Evolutionary conservation across 179 eudicot species (phyloP).

Genomic region (Carnegiea gigantea): DNA sequence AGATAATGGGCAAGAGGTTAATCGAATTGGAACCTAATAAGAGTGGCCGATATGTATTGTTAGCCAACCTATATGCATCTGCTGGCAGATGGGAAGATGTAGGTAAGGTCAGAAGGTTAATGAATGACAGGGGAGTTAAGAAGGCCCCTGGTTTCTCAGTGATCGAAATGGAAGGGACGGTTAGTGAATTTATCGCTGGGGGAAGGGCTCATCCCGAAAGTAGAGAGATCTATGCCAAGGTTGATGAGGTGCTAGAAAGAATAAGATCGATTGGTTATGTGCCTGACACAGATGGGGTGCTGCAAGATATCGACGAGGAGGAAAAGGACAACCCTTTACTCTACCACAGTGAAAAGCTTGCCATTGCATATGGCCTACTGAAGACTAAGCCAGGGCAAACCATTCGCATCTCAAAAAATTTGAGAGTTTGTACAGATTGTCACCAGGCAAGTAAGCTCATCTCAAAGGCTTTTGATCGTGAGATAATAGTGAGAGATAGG

Average conservation of each 20-base stretch:
- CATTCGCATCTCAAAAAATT: conserved; percentile 31
- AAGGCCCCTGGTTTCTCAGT: conserved; percentile 33
- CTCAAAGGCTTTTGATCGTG: conserved; percentile 36
- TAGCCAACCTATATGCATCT: conserved; percentile 39
- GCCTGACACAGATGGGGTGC: conserved; percentile 23
- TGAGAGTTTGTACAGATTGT: conserved; percentile 44
- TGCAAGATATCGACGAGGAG: conserved; percentile 30
- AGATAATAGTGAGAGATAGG: conserved; percentile 36
- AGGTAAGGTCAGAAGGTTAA: conserved; percentile 29
- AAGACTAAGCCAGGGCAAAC: conserved; percentile 36
- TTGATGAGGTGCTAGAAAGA: conserved; percentile 24
- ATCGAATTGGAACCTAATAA: conserved; percentile 35
- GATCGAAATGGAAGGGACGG: conserved; percentile 33
- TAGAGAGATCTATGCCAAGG: conserved; percentile 25
- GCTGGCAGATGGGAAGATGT: conserved; percentile 38
- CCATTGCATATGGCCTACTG: conserved; percentile 37
- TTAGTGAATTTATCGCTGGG: conserved; percentile 35
- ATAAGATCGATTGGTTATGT: conserved; percentile 30
- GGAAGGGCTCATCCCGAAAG: conserved; percentile 31
- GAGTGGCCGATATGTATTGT: conserved; percentile 35
- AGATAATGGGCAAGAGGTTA: conserved; percentile 27
- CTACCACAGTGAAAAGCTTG: conserved; percentile 41
- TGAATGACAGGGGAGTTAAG: conserved; percentile 36
- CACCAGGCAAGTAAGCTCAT: conserved; percentile 39
- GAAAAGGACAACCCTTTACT: conserved; percentile 28